Percentiles rank a stretch among this genome's conserved stretches.
These are phyloP conservation scores for Coriolopsis trogii DNA, from an alignment of 1,284 basidiomycete species.

Conservation along the genomic window DNA sequence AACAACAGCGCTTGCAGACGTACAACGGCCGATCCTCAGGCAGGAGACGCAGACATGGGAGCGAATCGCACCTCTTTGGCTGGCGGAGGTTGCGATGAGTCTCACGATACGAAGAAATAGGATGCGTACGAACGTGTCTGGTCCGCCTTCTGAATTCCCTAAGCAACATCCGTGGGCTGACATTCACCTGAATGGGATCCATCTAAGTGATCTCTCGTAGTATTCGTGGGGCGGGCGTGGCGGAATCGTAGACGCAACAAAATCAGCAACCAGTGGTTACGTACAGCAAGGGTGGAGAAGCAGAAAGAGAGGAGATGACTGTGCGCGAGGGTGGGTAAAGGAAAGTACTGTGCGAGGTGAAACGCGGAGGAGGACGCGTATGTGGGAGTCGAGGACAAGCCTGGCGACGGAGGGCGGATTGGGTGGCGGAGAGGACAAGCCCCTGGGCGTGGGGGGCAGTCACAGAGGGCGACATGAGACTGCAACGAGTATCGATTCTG, in stretches of 20 bases:
- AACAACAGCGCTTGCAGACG: slow-evolving; percentile 52
- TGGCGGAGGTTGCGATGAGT: slow-evolving; percentile 14
- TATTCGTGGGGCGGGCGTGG: slow-evolving; percentile 1
- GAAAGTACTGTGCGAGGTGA: slow-evolving; percentile 9
- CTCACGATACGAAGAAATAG: slow-evolving; percentile 1
- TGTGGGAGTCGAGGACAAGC: background rate
- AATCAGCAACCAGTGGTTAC: no score
- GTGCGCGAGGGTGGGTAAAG: background rate
- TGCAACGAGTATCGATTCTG: slow-evolving; percentile 16
- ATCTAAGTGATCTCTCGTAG: slow-evolving; percentile 6
- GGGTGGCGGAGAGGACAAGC: background rate
- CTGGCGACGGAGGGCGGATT: background rate
- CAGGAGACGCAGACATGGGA: slow-evolving; percentile 51
- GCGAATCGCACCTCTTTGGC: slow-evolving; percentile 41
- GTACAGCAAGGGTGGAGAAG: no score
- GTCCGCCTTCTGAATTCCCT: slow-evolving; percentile 27
- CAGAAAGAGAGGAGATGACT: slow-evolving; percentile 3
- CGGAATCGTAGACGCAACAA: no score
- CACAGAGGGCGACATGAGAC: slow-evolving; percentile 11
- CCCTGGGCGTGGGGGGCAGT: background rate
- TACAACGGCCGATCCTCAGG: slow-evolving; percentile 50
- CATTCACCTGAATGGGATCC: background rate
- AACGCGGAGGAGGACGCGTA: slow-evolving; percentile 16
- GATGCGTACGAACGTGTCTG: slow-evolving; percentile 21
- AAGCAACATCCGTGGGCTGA: slow-evolving; percentile 22